Percentiles rank a stretch among this genome's conserved stretches.
These are phyloP conservation scores for Aspergillus sp. DNA, from an alignment of 2,329 filamentous ascomycete species.

Conservation along the genomic window DNA sequence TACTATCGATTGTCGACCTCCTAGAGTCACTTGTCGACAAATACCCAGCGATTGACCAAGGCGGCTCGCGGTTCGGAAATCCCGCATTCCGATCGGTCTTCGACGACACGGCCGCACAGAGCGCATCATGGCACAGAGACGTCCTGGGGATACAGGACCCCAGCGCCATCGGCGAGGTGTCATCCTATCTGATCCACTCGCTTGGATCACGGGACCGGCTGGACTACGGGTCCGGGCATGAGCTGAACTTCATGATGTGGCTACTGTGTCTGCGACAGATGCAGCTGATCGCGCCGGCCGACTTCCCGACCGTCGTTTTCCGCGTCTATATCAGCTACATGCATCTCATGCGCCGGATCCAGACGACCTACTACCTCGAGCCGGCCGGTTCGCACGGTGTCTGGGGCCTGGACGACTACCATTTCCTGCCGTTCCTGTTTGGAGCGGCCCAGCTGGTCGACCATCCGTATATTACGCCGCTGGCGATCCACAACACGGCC, in stretches of 20 bases:
- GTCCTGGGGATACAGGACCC: conserved; percentile 29
- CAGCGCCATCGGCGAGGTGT: conserved; percentile 58
- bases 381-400: conserved; percentile 95
- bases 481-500: conserved; percentile 77
- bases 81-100: conserved; percentile 79
- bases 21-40: conserved; percentile 57
- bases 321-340: conserved; percentile 76
- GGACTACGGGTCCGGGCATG: conserved; percentile 95
- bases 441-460: conserved; percentile 81
- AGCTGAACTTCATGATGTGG: conserved; percentile 96
- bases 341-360: conserved; percentile 73
- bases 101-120: conserved; percentile 38
- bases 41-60: conserved; percentile 74
- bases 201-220: conserved; percentile 82
- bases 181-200: conserved; percentile 69
- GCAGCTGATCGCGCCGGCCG: conserved; percentile 49
- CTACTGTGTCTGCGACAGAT: conserved; percentile 87
- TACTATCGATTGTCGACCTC: conserved; percentile 61
- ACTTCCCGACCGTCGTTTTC: conserved; percentile 68
- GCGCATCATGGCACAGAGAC: conserved; percentile 32
- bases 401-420: conserved; percentile 96
- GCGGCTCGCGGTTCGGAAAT: conserved; percentile 88
- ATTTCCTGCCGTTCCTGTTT: conserved; percentile 91
- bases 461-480: conserved; percentile 70
- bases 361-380: conserved; percentile 91